Evolutionary conservation across 768 basidiomycete species (phyloP).

Genomic region (Panellus pusillus): DNA sequence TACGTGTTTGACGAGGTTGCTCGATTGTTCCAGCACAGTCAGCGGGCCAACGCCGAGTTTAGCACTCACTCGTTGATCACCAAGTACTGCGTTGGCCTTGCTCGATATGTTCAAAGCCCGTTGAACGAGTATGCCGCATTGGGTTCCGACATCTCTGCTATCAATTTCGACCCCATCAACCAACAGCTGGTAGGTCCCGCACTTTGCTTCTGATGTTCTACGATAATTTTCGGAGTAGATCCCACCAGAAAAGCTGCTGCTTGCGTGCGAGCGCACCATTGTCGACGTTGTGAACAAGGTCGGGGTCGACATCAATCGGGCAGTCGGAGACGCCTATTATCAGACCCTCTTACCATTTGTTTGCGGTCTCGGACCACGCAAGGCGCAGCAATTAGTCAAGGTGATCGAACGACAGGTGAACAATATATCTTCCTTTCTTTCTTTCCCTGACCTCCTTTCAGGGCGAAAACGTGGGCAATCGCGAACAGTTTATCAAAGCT

Average conservation of each 20-base stretch:
- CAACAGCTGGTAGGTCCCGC: conserved; percentile 72
- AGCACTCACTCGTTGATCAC: conserved; percentile 72
- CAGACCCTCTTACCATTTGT: conserved; percentile 87
- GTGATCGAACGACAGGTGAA: conserved; percentile 76
- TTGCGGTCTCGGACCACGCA: conserved; percentile 92
- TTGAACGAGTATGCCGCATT: conserved; percentile 92
- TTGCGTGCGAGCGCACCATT: conserved; percentile 79
- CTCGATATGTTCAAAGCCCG: conserved; percentile 91
- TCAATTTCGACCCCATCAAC: conserved; percentile 81
- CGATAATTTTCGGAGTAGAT: conserved; percentile 49
- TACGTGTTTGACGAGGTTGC: conserved; percentile 92
- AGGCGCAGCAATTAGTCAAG: conserved; percentile 81
- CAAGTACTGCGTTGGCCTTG: conserved; percentile 92
- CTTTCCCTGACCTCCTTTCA: conserved; percentile 31
- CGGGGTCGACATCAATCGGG: conserved; percentile 95
- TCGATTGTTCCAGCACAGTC: conserved; percentile 89
- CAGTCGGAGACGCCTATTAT: conserved; percentile 86
- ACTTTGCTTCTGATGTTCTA: conserved; percentile 8
- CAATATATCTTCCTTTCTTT: conserved; percentile 17
- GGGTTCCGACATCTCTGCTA: conserved; percentile 78
- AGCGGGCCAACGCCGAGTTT: conserved; percentile 83
- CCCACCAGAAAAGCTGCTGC: conserved; percentile 79
- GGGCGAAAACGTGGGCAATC: conserved; percentile 87
- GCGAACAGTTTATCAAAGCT: conserved; percentile 84
- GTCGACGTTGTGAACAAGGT: conserved; percentile 91